Evolutionary conservation across 2,329 filamentous ascomycete genomes (phyloP), one percentile per base, ranked within the genome.

Genomic region (Aspergillus ustus): DNA sequence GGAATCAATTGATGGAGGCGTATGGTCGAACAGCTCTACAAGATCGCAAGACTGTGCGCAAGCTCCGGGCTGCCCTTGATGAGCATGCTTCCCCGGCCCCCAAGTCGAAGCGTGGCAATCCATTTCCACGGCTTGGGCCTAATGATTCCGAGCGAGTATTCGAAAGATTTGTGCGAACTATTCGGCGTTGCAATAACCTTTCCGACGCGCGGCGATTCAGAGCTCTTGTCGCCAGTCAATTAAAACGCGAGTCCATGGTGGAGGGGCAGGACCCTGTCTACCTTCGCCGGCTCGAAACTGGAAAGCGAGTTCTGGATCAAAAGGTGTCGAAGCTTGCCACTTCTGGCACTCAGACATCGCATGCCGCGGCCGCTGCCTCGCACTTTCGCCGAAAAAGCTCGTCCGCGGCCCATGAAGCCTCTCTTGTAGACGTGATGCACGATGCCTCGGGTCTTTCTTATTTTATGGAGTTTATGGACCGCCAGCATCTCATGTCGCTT

Each of bases 381-480:
- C 73, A 78, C 54, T 64, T 73, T 37, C 75, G 71, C 40, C 73
- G 72, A 31, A 72, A 73, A 40, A 73, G 69, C 55, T 66, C 84
- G n/a, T 90, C 90, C 2, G 85, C 84, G 49, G 81, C 93, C 44
- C 89, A 93, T 66, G 90, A 91, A 68, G 89, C 90, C 7, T 89
- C 91, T 0, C 82, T 98, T 2, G 86, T 89, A 13, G 93, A 98
- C 66, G 84, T 99, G n/a, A 83, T 99, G 61, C 90, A 93, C 67
- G 93, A 96, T 75, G 87, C 95, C 2, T 91, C 94, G 1, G 94
- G 92, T 0, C 83, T 99, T 8, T 98, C 95, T 2, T 99, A 97
- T 74, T 98, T 99, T 79, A 99, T 99, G 95, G 95, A 99, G 74
- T 98, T 93, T 72, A 99, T 99, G 95, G 95, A 99, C 74, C 89